These are phyloP conservation scores for Yarrowia divulgata DNA, from an alignment of 805 yeast species.

Conservation along the genomic window DNA sequence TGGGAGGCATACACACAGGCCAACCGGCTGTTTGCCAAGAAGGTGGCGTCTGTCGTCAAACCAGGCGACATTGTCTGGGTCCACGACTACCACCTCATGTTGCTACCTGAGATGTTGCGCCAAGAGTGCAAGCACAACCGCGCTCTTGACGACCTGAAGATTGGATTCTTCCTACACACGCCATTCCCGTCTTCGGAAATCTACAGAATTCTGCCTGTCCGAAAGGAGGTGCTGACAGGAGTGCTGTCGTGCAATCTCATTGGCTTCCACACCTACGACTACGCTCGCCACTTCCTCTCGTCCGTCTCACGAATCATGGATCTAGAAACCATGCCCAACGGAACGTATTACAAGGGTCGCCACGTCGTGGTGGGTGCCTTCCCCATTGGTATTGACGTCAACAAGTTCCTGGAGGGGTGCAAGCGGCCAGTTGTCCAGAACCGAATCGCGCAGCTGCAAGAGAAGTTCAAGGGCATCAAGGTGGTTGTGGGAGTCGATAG, in stretches of 20 bases:
- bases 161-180: constrained; percentile 95
- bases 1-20: constrained; percentile 99
- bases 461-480: constrained; percentile 76
- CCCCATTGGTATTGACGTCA: constrained; percentile 99
- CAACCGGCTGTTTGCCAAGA: constrained; percentile 78
- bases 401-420: constrained; percentile 83
- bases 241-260: constrained; percentile 91
- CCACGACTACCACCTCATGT: constrained; percentile 96
- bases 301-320: constrained; percentile 85
- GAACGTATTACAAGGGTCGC: constrained; percentile 78
- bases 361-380: constrained; percentile 91
- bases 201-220: constrained; percentile 92
- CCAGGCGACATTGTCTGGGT: constrained; percentile 96
- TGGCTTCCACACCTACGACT: constrained; percentile 99
- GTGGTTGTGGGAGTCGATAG: constrained; percentile 97
- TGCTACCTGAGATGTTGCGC: constrained; percentile 87
- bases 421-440: constrained; percentile 65
- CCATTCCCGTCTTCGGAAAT: constrained; percentile 98
- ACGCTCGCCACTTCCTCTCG: constrained; percentile 93
- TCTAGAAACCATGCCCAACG: constrained; percentile 87
- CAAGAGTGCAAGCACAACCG: constrained; percentile 55
- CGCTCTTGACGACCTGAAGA: constrained; percentile 62
- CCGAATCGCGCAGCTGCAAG: constrained; percentile 68
- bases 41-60: constrained; percentile 69
- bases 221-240: constrained; percentile 90